phyloP scores from a whole-genome alignment of 164 flowering plant species.

The Aristolochia fimbriata region DNA sequence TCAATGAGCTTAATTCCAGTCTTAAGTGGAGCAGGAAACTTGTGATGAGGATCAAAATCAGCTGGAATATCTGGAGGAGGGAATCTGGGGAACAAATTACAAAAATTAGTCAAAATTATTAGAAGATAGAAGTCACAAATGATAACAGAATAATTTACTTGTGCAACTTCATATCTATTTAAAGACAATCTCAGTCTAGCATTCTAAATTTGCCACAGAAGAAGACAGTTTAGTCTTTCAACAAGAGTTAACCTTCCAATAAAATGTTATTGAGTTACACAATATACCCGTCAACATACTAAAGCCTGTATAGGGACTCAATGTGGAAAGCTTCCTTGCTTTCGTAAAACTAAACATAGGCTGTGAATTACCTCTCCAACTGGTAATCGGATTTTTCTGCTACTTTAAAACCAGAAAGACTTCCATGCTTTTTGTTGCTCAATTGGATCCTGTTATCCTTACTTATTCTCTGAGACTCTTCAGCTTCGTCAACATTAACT shows the following conservation, averaged over 20 bases:
- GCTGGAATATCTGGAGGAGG: constrained; percentile 75
- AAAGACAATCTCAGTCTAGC: too few relatives aligned
- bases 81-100: constrained; percentile 40
- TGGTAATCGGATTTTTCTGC: constrained; percentile 60
- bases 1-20: constrained; percentile 19
- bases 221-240: too few relatives aligned
- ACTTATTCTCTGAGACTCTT: constrained; percentile 41
- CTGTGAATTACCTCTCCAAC: constrained; percentile 41
- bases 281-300: not conserved
- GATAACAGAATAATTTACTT: too few relatives aligned
- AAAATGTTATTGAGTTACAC: too few relatives aligned
- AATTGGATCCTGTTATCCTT: constrained; percentile 24
- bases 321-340: not conserved
- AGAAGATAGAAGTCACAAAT: too few relatives aligned
- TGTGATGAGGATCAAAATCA: constrained; percentile 68
- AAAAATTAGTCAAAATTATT: constrained; percentile 4
- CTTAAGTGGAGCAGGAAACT: constrained; percentile 55
- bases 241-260: too few relatives aligned
- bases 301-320: too few relatives aligned
- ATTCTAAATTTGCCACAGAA: too few relatives aligned
- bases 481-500: constrained; percentile 60
- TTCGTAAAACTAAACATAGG: constrained; percentile 1
- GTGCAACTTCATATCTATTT: too few relatives aligned
- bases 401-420: constrained; percentile 64
- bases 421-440: constrained; percentile 33